Evolutionary conservation across 2,329 filamentous ascomycete genomes (phyloP).

Genomic region (Magnaporthiopsis rhizophila): DNA sequence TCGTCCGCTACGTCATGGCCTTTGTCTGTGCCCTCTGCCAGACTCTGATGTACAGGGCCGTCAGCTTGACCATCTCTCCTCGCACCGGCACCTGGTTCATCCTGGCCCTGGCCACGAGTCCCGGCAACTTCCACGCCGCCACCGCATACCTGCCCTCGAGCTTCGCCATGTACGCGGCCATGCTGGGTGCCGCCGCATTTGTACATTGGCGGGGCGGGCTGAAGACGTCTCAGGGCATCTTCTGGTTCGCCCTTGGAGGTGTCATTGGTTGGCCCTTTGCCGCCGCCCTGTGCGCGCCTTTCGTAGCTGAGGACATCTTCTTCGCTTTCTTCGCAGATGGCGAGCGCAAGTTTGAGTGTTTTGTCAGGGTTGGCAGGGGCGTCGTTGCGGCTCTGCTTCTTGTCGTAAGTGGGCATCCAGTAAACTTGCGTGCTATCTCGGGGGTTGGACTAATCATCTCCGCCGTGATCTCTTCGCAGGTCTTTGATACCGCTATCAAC

Average conservation of each 20-base stretch:
- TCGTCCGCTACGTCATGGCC: conserved; percentile 68
- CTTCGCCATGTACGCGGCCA: conserved; percentile 92
- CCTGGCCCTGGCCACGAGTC: conserved; percentile 66
- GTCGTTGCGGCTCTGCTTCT: conserved; percentile 56
- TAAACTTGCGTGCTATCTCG: background rate
- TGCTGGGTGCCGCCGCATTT: conserved; percentile 80
- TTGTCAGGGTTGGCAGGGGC: conserved; percentile 59
- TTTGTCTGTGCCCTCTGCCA: conserved; percentile 73
- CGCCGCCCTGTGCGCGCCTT: conserved; percentile 71
- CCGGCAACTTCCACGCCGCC: conserved; percentile 90
- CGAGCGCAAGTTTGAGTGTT: conserved; percentile 50
- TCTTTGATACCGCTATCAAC: conserved; percentile 63
- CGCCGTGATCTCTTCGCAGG: conserved; percentile 32
- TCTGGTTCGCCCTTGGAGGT: conserved; percentile 82
- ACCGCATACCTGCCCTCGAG: conserved; percentile 83
- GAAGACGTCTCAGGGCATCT: conserved; percentile 74
- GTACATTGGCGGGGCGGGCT: conserved; percentile 80
- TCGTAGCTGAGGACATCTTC: conserved; percentile 68
- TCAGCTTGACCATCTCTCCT: conserved; percentile 69
- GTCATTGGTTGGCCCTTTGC: conserved; percentile 94
- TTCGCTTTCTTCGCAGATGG: conserved; percentile 46
- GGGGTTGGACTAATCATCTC: background rate
- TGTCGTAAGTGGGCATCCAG: conserved; percentile 46
- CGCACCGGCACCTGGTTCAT: conserved; percentile 82
- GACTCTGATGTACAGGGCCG: conserved; percentile 69